Percentiles rank a stretch among this genome's conserved stretches.
phyloP scores from a whole-genome alignment of 345 rosid species.

The Brassica nigra region DNA sequence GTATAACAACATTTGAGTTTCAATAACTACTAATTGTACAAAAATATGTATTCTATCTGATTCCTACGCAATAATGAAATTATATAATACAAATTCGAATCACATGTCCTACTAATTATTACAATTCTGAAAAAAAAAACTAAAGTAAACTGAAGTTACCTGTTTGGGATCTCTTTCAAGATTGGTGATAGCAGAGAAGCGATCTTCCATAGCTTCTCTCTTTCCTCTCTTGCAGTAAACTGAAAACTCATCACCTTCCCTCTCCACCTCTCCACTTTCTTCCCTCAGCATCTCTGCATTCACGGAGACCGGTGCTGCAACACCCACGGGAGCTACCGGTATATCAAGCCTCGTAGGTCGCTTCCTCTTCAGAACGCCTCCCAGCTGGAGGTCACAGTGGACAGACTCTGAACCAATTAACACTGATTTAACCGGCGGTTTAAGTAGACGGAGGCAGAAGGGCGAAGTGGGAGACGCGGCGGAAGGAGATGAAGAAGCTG shows the following conservation, averaged over 20 bases:
- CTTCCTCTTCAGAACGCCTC: conserved; percentile 64
- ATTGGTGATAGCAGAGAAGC: conserved; percentile 59
- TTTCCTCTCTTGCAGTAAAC: conserved; percentile 82
- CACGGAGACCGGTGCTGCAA: conserved; percentile 26
- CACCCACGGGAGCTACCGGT: conserved; percentile 45
- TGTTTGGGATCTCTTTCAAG: conserved; percentile 62
- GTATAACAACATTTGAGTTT: background rate
- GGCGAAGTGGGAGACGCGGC: conserved; percentile 63
- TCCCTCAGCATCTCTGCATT: conserved; percentile 37
- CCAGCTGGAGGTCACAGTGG: background rate
- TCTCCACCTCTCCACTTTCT: conserved; percentile 47
- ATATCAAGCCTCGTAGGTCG: conserved; percentile 69
- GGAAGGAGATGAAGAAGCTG: conserved; percentile 43
- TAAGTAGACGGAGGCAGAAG: conserved; percentile 57
- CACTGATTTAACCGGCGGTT: conserved; percentile 41
- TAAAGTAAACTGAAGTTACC: conserved; percentile 44
- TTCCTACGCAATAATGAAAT: background rate
- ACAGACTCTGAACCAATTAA: conserved; percentile 27
- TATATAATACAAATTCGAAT: background rate
- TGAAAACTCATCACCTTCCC: conserved; percentile 59
- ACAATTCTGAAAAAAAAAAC: background rate
- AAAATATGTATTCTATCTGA: background rate
- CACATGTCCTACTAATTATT: background rate
- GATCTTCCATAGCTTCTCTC: conserved; percentile 88
- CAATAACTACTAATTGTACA: background rate